phyloP scores from a whole-genome alignment of 768 basidiomycete species.

The Dendrothele bispora region DNA sequence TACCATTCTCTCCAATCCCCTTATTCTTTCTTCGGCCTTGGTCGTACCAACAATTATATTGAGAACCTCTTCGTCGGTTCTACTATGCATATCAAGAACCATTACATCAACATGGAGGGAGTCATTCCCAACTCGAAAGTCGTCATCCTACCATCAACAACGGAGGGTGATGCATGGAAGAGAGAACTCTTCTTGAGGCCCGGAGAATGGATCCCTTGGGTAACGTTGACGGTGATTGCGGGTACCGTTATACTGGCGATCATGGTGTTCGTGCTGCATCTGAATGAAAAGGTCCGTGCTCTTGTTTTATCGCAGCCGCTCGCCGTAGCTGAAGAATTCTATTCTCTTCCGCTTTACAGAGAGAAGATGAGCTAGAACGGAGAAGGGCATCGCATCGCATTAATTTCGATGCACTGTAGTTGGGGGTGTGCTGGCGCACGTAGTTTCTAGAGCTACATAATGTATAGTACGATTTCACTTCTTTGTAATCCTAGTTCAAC shows the following conservation, averaged over 20 bases:
- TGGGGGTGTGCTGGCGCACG: background rate
- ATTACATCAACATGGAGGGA: conserved; percentile 93
- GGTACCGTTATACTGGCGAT: conserved; percentile 72
- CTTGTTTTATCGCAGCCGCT: background rate
- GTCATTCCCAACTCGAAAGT: conserved; percentile 97
- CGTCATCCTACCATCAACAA: conserved; percentile 79
- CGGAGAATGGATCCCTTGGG: conserved; percentile 98
- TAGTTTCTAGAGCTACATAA: too few relatives aligned
- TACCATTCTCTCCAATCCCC: conserved; percentile 91
- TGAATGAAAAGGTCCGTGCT: conserved; percentile 83
- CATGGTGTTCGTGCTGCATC: conserved; percentile 84
- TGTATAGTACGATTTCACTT: too few relatives aligned
- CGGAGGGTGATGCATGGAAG: conserved; percentile 69
- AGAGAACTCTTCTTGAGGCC: conserved; percentile 89
- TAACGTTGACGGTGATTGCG: conserved; percentile 82
- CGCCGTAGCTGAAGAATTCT: conserved; percentile 10
- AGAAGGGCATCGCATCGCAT: conserved; percentile 90
- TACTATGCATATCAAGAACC: conserved; percentile 67
- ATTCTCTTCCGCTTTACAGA: conserved; percentile 44
- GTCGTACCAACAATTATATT: conserved; percentile 98
- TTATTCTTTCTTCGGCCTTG: conserved; percentile 95
- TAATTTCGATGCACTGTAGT: conserved; percentile 90
- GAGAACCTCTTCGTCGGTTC: conserved; percentile 98
- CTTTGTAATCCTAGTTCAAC: too few relatives aligned
- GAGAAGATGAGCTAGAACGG: conserved; percentile 92